Conservation (phyloP, 345 rosid genomes). For the Gossypium raimondii region DNA sequence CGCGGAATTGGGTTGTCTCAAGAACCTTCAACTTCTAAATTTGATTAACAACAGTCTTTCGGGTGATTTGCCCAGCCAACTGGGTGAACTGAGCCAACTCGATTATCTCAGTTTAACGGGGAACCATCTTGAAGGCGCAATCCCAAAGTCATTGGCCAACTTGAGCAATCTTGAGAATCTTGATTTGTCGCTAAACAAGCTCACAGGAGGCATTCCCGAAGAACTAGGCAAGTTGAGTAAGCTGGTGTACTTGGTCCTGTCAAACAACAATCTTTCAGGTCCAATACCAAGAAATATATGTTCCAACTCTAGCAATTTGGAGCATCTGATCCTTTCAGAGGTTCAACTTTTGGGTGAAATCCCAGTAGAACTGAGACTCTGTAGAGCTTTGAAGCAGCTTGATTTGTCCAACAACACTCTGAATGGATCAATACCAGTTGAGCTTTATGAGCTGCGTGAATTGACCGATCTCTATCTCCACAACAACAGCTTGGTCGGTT, state of each 20-base stretch:
- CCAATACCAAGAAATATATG: constrained; percentile 50
- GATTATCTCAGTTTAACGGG: constrained; percentile 59
- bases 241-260: constrained; percentile 53
- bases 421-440: constrained; percentile 57
- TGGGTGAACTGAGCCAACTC: constrained; percentile 63
- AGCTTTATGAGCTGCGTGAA: constrained; percentile 42
- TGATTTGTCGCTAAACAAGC: constrained; percentile 66
- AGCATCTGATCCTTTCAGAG: constrained; percentile 46
- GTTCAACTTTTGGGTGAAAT: constrained; percentile 63
- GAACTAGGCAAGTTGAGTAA: constrained; percentile 67
- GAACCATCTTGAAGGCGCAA: constrained; percentile 57
- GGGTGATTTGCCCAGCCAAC: constrained; percentile 61
- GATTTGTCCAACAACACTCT: constrained; percentile 81
- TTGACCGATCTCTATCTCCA: constrained; percentile 74
- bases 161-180: constrained; percentile 52
- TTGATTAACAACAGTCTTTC: constrained; percentile 65
- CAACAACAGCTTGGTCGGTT: constrained; percentile 81
- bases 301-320: constrained; percentile 48
- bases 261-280: constrained; percentile 60
- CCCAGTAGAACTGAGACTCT: constrained; percentile 52
- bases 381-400: constrained; percentile 57
- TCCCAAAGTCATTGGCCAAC: constrained; percentile 50
- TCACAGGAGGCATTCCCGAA: constrained; percentile 64
- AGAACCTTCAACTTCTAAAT: constrained; percentile 53
- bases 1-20: constrained; percentile 45